Evolutionary conservation across 768 basidiomycete species (phyloP), one percentile per base, ranked within the genome.

Genomic region (Terana coerulea): DNA sequence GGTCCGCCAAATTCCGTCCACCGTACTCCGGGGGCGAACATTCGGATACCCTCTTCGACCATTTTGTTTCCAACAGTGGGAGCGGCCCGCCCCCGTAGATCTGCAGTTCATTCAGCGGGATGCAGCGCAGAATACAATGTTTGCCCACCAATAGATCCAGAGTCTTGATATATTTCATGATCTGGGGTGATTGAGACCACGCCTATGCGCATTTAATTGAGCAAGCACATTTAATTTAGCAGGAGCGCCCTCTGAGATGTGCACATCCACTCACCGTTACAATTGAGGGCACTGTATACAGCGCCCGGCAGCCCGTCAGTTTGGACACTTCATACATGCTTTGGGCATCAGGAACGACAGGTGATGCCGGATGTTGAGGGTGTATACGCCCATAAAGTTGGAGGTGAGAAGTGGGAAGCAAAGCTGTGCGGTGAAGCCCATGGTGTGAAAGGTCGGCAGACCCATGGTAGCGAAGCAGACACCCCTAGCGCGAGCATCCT

Each of bases 391-490:
- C 14, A 49, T 35, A 21, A 39, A 31, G 10, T 52, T n/a, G 3
- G 29, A 50, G 25, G 14, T 49, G 6, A 35, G n/a, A 4, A 72
- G 11, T 4, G 69, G 57, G 19, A 57, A 49, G 12, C 65, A 34
- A 1, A 72, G 10, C 33, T 70, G 67, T 4, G 57, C 22, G n/a
- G 53, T 52, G 5, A 68, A 28, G 5, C 66, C 72, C 10, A 63
- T 53, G 1, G 63, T 53, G 36, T 72, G 70, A 55, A 73, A 72
- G 0, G 67, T 37, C 12, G 71, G 71, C 15, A 68, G 54, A 6
- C 53, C 61, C 67, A 70, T 68, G 1, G 51, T 43, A 0, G 59
- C 64, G 28, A 64, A 35, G 6, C 56, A 49, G 3, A 53, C 26
- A 7, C 43, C 37, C 14, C 43, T 35, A 4, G 5, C n/a, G 12